A percentile compares a stretch with the other conserved stretches of the same genome.
These are phyloP conservation scores for Phytophthora fragariae DNA, from an alignment of 352 stramenopile species.

Conservation along the genomic window DNA sequence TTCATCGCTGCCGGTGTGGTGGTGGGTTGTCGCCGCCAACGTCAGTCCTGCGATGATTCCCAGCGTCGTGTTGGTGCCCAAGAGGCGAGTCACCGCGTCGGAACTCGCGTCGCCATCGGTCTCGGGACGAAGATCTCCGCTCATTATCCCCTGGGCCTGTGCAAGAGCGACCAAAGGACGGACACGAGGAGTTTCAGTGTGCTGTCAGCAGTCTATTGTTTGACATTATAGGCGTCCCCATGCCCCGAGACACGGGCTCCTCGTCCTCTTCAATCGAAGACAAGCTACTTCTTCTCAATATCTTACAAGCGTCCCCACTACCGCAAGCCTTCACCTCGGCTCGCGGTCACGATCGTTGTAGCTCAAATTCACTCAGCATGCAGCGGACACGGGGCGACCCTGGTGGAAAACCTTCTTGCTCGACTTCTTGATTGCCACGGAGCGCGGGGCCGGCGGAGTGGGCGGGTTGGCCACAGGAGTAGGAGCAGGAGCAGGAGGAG, in stretches of 20 bases:
- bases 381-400: slow-evolving; percentile 30
- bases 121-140: slow-evolving; percentile 29
- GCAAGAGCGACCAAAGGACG: slow-evolving; percentile 17
- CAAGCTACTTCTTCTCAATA: slow-evolving; percentile 37
- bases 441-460: slow-evolving; percentile 21
- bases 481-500: background rate
- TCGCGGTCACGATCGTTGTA: slow-evolving; percentile 1
- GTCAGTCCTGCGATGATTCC: slow-evolving; percentile 66
- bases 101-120: slow-evolving; percentile 25
- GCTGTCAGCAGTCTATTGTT: slow-evolving; percentile 34
- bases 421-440: slow-evolving; percentile 47
- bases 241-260: slow-evolving; percentile 9
- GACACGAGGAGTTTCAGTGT: slow-evolving; percentile 30
- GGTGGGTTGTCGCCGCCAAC: slow-evolving; percentile 46
- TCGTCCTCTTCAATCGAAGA: slow-evolving; percentile 45
- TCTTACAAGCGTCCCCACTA: slow-evolving; percentile 31
- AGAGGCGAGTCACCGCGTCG: slow-evolving; percentile 42
- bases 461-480: background rate
- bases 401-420: slow-evolving; percentile 53
- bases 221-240: slow-evolving; percentile 34
- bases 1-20: slow-evolving; percentile 43
- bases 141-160: slow-evolving; percentile 15
- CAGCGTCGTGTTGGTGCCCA: slow-evolving; percentile 55
- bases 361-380: slow-evolving; percentile 24
- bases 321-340: slow-evolving; percentile 36